phyloP scores from a whole-genome alignment of 2,329 filamentous ascomycete genomes.

The Podosphaera leucotricha region DNA sequence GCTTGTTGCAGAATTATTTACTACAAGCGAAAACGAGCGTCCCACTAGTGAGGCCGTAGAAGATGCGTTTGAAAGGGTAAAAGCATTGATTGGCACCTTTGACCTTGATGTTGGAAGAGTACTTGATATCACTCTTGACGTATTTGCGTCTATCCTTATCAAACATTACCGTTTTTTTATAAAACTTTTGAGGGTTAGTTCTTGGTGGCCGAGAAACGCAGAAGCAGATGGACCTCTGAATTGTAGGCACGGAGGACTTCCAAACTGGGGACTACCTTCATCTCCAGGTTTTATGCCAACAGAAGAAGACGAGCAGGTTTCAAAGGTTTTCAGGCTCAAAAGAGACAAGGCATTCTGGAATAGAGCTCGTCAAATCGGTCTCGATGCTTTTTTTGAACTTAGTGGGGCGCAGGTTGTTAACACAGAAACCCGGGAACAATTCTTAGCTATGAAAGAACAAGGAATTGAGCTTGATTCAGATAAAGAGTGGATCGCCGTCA shows the following conservation, averaged over 20 bases:
- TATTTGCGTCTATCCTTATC: conserved; percentile 80
- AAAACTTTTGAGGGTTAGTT: conserved; percentile 73
- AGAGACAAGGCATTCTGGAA: conserved; percentile 67
- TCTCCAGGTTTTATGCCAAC: conserved; percentile 37
- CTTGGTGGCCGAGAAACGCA: conserved; percentile 73
- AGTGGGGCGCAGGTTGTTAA: conserved; percentile 46
- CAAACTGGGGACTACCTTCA: conserved; percentile 60
- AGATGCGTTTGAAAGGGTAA: conserved; percentile 75
- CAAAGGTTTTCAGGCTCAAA: conserved; percentile 30
- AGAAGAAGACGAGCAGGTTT: conserved; percentile 42
- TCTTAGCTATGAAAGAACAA: conserved; percentile 19
- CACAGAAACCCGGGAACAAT: conserved; percentile 24
- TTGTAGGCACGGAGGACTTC: conserved; percentile 36
- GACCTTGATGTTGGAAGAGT: conserved; percentile 90
- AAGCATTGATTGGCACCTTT: conserved; percentile 87
- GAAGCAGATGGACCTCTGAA: conserved; percentile 20
- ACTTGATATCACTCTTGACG: conserved; percentile 80
- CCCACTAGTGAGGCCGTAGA: conserved; percentile 56
- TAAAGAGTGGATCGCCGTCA: conserved; percentile 54
- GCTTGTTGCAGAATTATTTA: conserved; percentile 84
- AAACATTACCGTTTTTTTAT: conserved; percentile 89
- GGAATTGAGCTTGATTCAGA: conserved; percentile 27
- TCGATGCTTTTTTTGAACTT: conserved; percentile 76
- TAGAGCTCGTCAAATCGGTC: conserved; percentile 47
- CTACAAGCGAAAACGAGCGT: conserved; percentile 53